Conservation (phyloP, 2,329 filamentous ascomycete species). For the Tolypocladium album region DNA sequence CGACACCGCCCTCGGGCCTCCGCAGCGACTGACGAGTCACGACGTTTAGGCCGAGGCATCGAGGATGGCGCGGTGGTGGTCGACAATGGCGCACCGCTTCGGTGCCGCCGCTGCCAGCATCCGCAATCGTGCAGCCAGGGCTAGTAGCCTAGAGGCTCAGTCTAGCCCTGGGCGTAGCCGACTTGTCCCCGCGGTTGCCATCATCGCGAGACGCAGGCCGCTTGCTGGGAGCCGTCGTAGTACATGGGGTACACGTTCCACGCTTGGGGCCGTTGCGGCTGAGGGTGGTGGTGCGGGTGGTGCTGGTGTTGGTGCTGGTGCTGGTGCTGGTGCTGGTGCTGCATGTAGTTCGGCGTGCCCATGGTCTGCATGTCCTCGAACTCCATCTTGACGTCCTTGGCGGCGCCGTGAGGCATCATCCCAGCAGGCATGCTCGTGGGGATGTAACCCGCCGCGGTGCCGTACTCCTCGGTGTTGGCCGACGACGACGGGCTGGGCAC, state of each 20-base stretch:
- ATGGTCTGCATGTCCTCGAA: constrained; percentile 24
- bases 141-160: neutral
- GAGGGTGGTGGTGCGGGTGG: constrained; percentile 14
- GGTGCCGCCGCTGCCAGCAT: neutral
- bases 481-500: constrained; percentile 43
- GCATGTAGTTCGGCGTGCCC: constrained; percentile 12
- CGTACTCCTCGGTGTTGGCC: constrained; percentile 35
- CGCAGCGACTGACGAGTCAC: neutral
- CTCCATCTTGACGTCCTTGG: constrained; percentile 27
- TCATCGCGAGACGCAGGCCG: constrained; percentile 7
- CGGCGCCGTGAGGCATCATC: constrained; percentile 25
- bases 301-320: constrained; percentile 12
- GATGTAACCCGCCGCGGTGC: constrained; percentile 28
- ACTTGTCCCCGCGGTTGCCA: neutral
- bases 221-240: constrained; percentile 10
- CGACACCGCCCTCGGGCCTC: neutral
- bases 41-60: neutral
- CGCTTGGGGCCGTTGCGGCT: constrained; percentile 15
- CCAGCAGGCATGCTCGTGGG: constrained; percentile 36
- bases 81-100: neutral
- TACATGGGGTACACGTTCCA: constrained; percentile 24
- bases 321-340: constrained; percentile 11
- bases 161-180: neutral
- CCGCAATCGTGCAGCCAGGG: neutral
- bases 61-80: neutral